Evolutionary conservation across 495 filamentous ascomycete genomes (phyloP), one percentile per base, ranked within the genome.

Genomic region (Penicillium crystallinum): DNA sequence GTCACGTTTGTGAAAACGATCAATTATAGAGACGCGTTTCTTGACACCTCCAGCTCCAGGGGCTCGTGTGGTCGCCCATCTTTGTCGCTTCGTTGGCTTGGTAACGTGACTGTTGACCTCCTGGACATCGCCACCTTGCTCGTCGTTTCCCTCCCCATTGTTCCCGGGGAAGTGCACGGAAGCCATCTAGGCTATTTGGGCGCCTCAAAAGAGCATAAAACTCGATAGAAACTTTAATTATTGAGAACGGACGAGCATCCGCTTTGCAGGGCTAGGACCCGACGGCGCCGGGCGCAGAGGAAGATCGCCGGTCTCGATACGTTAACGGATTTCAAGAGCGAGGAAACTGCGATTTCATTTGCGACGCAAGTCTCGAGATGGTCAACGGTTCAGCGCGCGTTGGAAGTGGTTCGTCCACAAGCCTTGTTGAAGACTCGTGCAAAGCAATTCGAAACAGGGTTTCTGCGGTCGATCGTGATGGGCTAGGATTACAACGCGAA

Each of bases 11-110:
- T 90, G 83, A 64, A 87, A 78, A 53, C 88, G 86, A 56, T 87
- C 81, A 64, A 89, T 85, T 56, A 99, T 85, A 48, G 89, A 92
- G 41, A 87, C 77, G 51, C 93, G 86, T 75, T 97, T 97, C 62
- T 79, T 74, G 60, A 81, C 69, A 29, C 84, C 88, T 65, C 84
- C 86, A 69, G 82, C 75, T 52, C 87, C 85, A 46, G 80, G 84
- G 55, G 84, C 77, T 62, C 89, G 85, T 56, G 89, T 89, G 25
- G 93, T 97, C 48, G 93, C 93, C 93, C 93, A 99, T 84, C 95
- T 77, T 63, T 90, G 83, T 63, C 89, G 76, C 70, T 88, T 85
- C 25, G 78, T 79, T 10, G 82, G 81, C 54, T 77, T 77, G 21
- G 77, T 79, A 53, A 80, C 68, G 57, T 78, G 75, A 47, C 76